Conservation (phyloP, 208 protist species). For the Wallacemonas sp. region DNA sequence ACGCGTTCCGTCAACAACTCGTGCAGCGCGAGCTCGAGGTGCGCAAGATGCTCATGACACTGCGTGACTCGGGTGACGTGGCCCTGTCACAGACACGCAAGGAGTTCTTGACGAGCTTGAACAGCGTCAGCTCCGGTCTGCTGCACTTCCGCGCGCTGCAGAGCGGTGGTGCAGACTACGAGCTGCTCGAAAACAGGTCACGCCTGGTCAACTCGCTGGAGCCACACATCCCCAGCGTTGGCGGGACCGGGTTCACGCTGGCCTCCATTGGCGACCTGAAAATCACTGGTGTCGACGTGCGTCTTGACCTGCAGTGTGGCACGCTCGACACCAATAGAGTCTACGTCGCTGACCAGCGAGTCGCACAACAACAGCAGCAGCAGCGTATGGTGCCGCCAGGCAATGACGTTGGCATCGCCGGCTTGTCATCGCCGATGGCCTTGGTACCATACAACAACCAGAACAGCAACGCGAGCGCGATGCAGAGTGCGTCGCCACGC, state of each 20-base stretch:
- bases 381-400: not conserved
- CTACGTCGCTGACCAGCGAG: conserved; percentile 5
- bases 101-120: conserved; percentile 52
- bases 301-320: conserved; percentile 48
- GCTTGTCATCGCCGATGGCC: not conserved
- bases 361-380: conserved; percentile 16
- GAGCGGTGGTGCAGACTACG: conserved; percentile 57
- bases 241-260: conserved; percentile 65
- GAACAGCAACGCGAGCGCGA: too few relatives aligned
- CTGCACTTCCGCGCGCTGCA: conserved; percentile 53
- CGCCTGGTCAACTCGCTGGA: conserved; percentile 32
- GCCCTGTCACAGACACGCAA: conserved; percentile 43
- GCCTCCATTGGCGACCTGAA: conserved; percentile 47
- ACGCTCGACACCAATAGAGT: conserved; percentile 6
- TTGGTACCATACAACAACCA: conserved; percentile 1
- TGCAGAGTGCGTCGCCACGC: too few relatives aligned
- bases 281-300: conserved; percentile 44
- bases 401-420: too few relatives aligned
- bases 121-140: conserved; percentile 52
- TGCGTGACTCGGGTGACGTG: conserved; percentile 67
- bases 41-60: conserved; percentile 43
- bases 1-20: conserved; percentile 62
- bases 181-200: conserved; percentile 59
- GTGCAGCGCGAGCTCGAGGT: conserved; percentile 71
- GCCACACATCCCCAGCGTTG: conserved; percentile 42